Conservation (phyloP, 2,329 filamentous ascomycete species). For the Bipolaris oryzae region DNA sequence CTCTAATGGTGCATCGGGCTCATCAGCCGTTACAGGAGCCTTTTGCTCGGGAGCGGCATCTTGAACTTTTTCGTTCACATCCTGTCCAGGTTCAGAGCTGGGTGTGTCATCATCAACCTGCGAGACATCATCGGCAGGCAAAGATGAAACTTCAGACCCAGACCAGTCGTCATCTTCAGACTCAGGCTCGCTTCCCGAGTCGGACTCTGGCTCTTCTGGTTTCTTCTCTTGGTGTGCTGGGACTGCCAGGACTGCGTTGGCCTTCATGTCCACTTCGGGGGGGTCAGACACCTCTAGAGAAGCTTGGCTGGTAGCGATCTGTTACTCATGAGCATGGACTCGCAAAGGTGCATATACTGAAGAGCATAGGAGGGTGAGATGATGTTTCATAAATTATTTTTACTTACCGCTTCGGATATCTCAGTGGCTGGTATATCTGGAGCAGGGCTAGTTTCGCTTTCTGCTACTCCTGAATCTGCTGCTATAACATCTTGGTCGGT, state of each 20-base stretch:
- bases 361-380: not conserved
- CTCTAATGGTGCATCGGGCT: conserved; percentile 6
- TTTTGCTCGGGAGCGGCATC: not conserved
- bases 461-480: conserved; percentile 7
- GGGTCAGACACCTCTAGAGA: conserved; percentile 2
- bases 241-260: not conserved
- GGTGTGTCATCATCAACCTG: not conserved
- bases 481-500: conserved; percentile 9
- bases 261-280: conserved; percentile 1
- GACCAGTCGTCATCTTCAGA: conserved; percentile 16
- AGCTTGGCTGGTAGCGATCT: not conserved
- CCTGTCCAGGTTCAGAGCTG: conserved; percentile 3
- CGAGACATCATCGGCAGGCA: conserved; percentile 4
- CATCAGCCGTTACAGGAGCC: not conserved
- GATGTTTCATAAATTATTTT: not conserved
- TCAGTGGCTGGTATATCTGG: conserved; percentile 13
- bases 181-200: conserved; percentile 9
- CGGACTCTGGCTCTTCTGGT: conserved; percentile 1
- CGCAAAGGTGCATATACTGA: not conserved
- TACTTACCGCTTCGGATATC: conserved; percentile 14
- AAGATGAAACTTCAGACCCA: conserved; percentile 15
- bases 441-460: conserved; percentile 7
- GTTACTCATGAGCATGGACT: conserved; percentile 2
- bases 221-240: not conserved
- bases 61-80: conserved; percentile 7